These are phyloP conservation scores for Penicillium sp. DNA, from an alignment of 2,329 filamentous ascomycete genomes.

Conservation along the genomic window DNA sequence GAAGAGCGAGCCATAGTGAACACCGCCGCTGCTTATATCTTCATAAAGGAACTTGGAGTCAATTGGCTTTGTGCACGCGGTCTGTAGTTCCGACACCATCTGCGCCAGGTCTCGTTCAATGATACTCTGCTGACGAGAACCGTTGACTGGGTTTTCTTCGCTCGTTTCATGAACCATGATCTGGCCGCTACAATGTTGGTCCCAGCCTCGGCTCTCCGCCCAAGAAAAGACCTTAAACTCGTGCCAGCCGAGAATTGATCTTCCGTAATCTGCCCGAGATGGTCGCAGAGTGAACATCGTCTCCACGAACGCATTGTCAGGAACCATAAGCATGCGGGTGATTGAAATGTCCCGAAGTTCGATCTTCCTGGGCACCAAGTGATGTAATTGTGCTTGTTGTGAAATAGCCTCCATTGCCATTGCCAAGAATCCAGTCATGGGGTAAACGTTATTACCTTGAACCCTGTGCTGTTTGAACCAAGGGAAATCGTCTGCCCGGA, in stretches of 20 bases:
- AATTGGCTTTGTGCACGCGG: constrained; percentile 5
- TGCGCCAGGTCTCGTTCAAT: neutral
- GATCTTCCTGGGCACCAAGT: constrained; percentile 18
- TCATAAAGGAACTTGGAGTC: constrained; percentile 14
- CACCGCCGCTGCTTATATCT: constrained; percentile 12
- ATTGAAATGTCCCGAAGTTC: constrained; percentile 24
- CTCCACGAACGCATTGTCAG: constrained; percentile 19
- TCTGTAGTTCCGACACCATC: constrained; percentile 3
- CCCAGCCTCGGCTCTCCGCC: constrained; percentile 22
- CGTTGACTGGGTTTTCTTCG: constrained; percentile 19
- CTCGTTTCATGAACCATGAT: constrained; percentile 22
- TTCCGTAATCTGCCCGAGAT: constrained; percentile 13
- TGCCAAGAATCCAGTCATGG: constrained; percentile 25
- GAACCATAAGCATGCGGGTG: constrained; percentile 19
- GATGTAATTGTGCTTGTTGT: constrained; percentile 21
- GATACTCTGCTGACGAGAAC: constrained; percentile 6
- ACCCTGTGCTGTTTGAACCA: constrained; percentile 24
- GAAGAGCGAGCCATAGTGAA: constrained; percentile 21
- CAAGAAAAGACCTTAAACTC: constrained; percentile 27
- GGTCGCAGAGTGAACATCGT: constrained; percentile 21
- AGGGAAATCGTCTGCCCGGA: constrained; percentile 23
- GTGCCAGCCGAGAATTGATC: constrained; percentile 23
- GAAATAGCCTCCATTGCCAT: constrained; percentile 26
- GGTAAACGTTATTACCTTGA: constrained; percentile 22
- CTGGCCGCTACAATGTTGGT: constrained; percentile 24